Evolutionary conservation across 495 filamentous ascomycete genomes (phyloP).

Genomic region (Lophium mytilinum): DNA sequence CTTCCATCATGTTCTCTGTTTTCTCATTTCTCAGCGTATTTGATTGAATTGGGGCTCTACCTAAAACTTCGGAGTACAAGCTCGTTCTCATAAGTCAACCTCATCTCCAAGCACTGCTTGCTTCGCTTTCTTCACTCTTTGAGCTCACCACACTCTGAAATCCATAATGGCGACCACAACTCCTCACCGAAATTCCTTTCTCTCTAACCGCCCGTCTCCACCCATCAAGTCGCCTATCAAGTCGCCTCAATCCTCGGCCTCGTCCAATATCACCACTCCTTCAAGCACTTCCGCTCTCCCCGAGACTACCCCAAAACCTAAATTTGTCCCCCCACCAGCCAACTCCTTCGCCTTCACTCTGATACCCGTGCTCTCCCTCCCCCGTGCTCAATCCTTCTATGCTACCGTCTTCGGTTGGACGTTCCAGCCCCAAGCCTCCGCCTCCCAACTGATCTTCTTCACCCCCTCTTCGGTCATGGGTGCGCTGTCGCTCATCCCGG

Average conservation of each 20-base stretch:
- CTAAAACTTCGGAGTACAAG: too few species aligned
- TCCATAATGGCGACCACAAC: background rate
- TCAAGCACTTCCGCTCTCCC: background rate
- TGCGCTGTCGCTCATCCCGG: background rate
- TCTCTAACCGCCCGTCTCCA: background rate
- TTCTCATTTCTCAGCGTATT: too few species aligned
- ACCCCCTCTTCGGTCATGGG: conserved; percentile 3
- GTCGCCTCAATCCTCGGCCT: background rate
- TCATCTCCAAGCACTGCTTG: too few species aligned
- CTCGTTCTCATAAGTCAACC: too few species aligned
- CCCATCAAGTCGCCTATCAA: background rate
- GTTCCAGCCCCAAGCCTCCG: background rate
- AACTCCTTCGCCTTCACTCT: background rate
- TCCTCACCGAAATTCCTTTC: background rate
- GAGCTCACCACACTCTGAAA: background rate
- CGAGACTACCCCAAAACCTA: background rate
- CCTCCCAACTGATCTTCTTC: background rate
- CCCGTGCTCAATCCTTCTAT: conserved; percentile 1
- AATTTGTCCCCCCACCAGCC: background rate
- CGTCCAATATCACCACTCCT: background rate
- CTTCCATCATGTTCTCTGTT: too few species aligned
- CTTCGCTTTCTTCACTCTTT: too few species aligned
- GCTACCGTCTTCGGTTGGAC: conserved; percentile 1
- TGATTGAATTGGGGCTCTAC: too few species aligned
- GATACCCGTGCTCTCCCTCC: background rate